Conservation (phyloP, 495 filamentous ascomycete genomes). For the Neurospora sp. region DNA sequence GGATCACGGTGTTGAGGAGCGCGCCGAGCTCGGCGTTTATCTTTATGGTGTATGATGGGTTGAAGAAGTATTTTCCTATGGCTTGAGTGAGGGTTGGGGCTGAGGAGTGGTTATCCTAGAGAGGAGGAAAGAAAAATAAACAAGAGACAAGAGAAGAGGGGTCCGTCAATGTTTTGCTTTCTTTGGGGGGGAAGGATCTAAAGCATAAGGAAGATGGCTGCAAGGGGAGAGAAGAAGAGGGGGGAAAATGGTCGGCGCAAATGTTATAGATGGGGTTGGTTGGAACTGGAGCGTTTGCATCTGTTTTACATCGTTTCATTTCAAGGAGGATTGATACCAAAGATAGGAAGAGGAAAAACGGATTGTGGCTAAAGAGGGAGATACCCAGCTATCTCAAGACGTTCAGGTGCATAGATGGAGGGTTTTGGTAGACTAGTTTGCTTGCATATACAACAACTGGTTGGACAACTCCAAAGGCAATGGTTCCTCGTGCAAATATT, state of each 20-base stretch:
- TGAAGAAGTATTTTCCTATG: slow-evolving; percentile 54
- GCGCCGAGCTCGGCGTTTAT: slow-evolving; percentile 96
- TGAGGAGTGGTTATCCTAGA: neutral
- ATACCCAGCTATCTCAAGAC: neutral
- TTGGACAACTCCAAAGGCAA: neutral
- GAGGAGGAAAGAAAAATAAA: neutral
- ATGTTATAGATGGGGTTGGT: neutral
- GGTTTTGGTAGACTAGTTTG: neutral
- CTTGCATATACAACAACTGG: neutral
- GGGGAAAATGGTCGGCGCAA: neutral
- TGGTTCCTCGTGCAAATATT: neutral
- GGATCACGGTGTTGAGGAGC: slow-evolving; percentile 77
- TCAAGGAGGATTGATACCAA: neutral
- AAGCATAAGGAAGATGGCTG: neutral
- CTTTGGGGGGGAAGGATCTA: neutral
- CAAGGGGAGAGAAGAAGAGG: neutral
- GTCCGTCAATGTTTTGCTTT: neutral
- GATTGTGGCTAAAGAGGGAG: neutral
- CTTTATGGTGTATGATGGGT: slow-evolving; percentile 81
- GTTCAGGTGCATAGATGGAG: neutral
- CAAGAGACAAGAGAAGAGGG: neutral
- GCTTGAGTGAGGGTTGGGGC: neutral
- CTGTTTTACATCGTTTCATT: neutral
- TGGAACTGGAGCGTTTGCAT: neutral
- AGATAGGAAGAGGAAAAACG: neutral